Percentiles rank a stretch among this genome's conserved stretches.
Conservation (phyloP, 371 early-diverging fungal species). For the Vairimorpha necatrix region DNA sequence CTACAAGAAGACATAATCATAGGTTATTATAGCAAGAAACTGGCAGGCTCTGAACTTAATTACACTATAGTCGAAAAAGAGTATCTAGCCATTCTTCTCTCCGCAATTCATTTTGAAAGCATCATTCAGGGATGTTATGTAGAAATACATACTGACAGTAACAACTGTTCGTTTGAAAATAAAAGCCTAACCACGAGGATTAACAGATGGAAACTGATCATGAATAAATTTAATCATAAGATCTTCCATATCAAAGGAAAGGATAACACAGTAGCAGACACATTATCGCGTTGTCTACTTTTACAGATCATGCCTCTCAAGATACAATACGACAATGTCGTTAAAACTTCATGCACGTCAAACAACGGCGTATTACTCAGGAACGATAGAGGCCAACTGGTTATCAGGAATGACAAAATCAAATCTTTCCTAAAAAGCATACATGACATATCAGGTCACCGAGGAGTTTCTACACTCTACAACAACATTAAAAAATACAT, state of each 20-base stretch:
- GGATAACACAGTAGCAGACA: slow-evolving; percentile 25
- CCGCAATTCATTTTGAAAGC: slow-evolving; percentile 26
- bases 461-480: slow-evolving; percentile 1
- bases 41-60: slow-evolving; percentile 33
- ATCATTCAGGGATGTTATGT: slow-evolving; percentile 34
- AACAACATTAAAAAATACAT: not conserved
- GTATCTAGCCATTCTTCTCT: slow-evolving; percentile 15
- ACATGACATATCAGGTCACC: slow-evolving; percentile 16
- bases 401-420: not conserved
- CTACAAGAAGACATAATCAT: slow-evolving; percentile 29
- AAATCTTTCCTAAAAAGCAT: not conserved
- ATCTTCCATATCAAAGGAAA: slow-evolving; percentile 27
- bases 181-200: slow-evolving; percentile 5
- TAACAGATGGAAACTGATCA: slow-evolving; percentile 21
- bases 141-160: slow-evolving; percentile 50
- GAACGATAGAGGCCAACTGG: not conserved
- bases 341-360: not conserved
- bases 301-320: not conserved
- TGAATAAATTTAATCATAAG: slow-evolving; percentile 27
- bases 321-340: not conserved
- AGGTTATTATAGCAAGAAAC: slow-evolving; percentile 20
- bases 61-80: slow-evolving; percentile 50
- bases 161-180: slow-evolving; percentile 11
- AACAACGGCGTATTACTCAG: not conserved
- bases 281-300: slow-evolving; percentile 33